These are phyloP conservation scores for Hypomyces perniciosus DNA, from an alignment of 2,329 filamentous ascomycete species.

Conservation along the genomic window DNA sequence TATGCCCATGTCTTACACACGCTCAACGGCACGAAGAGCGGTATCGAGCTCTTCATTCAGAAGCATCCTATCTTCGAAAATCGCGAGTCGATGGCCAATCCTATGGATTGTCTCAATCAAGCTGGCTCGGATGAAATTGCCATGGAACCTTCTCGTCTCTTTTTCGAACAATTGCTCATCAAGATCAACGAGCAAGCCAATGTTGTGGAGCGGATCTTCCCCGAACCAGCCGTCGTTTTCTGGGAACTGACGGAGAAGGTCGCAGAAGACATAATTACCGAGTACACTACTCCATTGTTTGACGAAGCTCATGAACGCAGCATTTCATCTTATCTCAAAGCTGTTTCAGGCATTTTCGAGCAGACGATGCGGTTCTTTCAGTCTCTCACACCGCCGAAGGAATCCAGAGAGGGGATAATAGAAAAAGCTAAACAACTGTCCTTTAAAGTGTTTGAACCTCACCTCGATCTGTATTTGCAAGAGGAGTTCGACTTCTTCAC, in stretches of 20 bases:
- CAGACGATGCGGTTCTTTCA: constrained; percentile 75
- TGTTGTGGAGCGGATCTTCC: constrained; percentile 78
- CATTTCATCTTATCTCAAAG: constrained; percentile 73
- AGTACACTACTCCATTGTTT: constrained; percentile 79
- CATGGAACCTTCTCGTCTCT: constrained; percentile 71
- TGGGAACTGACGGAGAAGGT: constrained; percentile 76
- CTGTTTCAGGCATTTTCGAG: constrained; percentile 80
- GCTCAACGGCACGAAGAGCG: constrained; percentile 73
- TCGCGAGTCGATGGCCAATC: constrained; percentile 58
- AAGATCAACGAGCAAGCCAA: constrained; percentile 77
- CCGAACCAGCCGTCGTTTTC: constrained; percentile 63
- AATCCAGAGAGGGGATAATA: constrained; percentile 53
- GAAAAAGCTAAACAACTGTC: constrained; percentile 63
- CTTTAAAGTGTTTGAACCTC: constrained; percentile 75
- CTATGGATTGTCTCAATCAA: constrained; percentile 75
- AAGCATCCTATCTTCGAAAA: constrained; percentile 81
- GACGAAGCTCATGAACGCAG: constrained; percentile 78
- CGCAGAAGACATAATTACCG: constrained; percentile 75
- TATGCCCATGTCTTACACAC: constrained; percentile 81
- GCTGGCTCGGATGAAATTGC: constrained; percentile 61
- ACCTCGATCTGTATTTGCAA: constrained; percentile 87
- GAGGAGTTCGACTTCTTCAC: constrained; percentile 88
- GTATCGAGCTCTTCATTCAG: constrained; percentile 78
- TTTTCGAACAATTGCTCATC: constrained; percentile 68
- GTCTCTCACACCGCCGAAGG: constrained; percentile 61